Evolutionary conservation across 495 filamentous ascomycete species (phyloP).

Genomic region (Podospora tetraspora): DNA sequence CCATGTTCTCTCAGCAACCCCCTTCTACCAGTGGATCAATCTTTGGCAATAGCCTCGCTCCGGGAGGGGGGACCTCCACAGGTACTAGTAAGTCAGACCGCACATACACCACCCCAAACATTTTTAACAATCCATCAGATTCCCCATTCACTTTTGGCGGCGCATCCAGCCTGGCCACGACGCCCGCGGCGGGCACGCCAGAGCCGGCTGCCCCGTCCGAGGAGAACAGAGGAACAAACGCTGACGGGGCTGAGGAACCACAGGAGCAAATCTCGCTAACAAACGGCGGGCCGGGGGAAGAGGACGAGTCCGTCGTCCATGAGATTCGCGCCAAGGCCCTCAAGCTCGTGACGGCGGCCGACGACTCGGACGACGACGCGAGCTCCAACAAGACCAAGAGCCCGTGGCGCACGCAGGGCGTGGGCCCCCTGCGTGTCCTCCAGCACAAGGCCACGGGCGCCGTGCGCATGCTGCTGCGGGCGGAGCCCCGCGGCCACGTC

Average conservation of each 20-base stretch:
- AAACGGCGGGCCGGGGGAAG: constrained; percentile 59
- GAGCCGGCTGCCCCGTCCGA: constrained; percentile 51
- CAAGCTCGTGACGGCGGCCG: constrained; percentile 39
- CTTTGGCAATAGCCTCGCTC: constrained; percentile 32
- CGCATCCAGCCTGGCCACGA: constrained; percentile 50
- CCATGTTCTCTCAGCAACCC: constrained; percentile 24
- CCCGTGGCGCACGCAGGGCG: constrained; percentile 56
- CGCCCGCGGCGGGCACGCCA: constrained; percentile 58
- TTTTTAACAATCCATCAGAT: constrained; percentile 30
- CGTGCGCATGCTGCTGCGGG: constrained; percentile 60
- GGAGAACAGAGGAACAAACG: constrained; percentile 43
- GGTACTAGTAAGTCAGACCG: constrained; percentile 38
- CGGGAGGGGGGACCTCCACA: constrained; percentile 36
- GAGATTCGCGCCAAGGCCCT: constrained; percentile 60
- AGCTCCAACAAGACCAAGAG: constrained; percentile 32
- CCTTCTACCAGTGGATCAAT: constrained; percentile 20
- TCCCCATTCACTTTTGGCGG: constrained; percentile 44
- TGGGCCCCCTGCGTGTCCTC: constrained; percentile 61
- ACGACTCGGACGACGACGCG: constrained; percentile 34
- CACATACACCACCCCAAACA: constrained; percentile 4
- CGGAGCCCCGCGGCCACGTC: constrained; percentile 63
- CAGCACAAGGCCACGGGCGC: constrained; percentile 58
- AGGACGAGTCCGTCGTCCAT: constrained; percentile 60
- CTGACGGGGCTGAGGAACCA: constrained; percentile 44
- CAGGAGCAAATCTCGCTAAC: constrained; percentile 61